Base-by-base conservation (phyloP, 2,329 filamentous ascomycete genomes). In the Ceratocystis papillata region DNA sequence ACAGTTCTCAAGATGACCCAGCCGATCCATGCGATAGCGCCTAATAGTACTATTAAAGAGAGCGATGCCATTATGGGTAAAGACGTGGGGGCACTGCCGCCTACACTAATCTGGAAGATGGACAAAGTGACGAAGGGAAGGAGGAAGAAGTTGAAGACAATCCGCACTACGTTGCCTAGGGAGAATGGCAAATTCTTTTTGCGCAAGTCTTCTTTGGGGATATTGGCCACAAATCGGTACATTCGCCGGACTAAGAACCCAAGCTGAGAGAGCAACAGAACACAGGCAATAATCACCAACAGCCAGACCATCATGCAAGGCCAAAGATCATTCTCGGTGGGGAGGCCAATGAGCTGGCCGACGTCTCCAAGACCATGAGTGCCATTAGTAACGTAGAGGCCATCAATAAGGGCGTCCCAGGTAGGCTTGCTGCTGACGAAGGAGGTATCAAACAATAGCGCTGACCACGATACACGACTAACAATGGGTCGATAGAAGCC, bases 241-340 rank as follows among this genome's bases (percentile, higher is more conserved):
- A 89, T 73, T 89, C 89, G 96, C 68, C 90, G 89, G 45, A 81
- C 73, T 3, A 86, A 77, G 73, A 97, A 97, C 28, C 85, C 89
- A 45, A 87, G 71, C 74, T 96, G 91, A 60, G 87, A 86, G 22
- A 93, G 75, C 25, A 88, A 74, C 22, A 90, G 79, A 12, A 89
- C 82, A 63, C 78, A 79, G 48, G 76, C 85, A 67, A 95, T 82
- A 69, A 96, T 88, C 69, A 87, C 87, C 8, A 93, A 80, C 20
- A 97, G 81, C 87, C 91, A 97, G 57, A 96, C 80, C 73, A 94
- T 90, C 87, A 96, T 94, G 69, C 90, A 90, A 1, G 90, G 87
- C 94, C 94, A 99, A 22, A 96, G 84, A 73, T 99, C 94, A 68
- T 85, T 79, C 12, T 84, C 82, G 28, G 84, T 79, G 30, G 81